Evolutionary conservation across 1,139 yeast genomes (phyloP).

Genomic region (Debaryomyces sp.): DNA sequence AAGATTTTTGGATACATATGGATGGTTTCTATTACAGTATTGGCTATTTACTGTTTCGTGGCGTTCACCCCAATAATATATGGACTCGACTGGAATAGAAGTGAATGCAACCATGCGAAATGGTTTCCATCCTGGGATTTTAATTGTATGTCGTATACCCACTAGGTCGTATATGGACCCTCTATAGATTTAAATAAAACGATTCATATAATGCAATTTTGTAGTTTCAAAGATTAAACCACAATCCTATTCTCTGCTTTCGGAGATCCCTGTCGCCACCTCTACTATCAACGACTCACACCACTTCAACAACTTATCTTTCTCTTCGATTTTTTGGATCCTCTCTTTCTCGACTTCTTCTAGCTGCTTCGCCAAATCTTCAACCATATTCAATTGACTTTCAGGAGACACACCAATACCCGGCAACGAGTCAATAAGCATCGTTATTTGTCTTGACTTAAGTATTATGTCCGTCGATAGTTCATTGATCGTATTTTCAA

Average conservation of each 20-base stretch:
- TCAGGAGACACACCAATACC: constrained; percentile 87
- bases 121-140: constrained; percentile 43
- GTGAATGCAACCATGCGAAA: constrained; percentile 26
- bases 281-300: constrained; percentile 71
- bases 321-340: constrained; percentile 58
- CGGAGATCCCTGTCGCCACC: constrained; percentile 59
- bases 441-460: constrained; percentile 83
- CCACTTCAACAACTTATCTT: constrained; percentile 63
- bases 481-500: constrained; percentile 65
- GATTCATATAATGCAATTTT: not conserved
- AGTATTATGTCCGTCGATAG: constrained; percentile 81
- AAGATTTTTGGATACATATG: constrained; percentile 21
- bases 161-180: constrained; percentile 7
- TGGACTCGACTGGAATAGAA: constrained; percentile 36
- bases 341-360: constrained; percentile 63
- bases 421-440: constrained; percentile 86
- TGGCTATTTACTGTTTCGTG: constrained; percentile 22
- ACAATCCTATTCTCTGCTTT: constrained; percentile 24
- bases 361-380: constrained; percentile 64
- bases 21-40: constrained; percentile 15
- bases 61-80: constrained; percentile 35
- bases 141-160: constrained; percentile 28
- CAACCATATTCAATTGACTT: constrained; percentile 69
- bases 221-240: not conserved
- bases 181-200: not conserved